Percentiles rank a stretch among this genome's conserved stretches.
phyloP scores from a whole-genome alignment of 495 filamentous ascomycete genomes.

The Aspergillus ostianus region DNA sequence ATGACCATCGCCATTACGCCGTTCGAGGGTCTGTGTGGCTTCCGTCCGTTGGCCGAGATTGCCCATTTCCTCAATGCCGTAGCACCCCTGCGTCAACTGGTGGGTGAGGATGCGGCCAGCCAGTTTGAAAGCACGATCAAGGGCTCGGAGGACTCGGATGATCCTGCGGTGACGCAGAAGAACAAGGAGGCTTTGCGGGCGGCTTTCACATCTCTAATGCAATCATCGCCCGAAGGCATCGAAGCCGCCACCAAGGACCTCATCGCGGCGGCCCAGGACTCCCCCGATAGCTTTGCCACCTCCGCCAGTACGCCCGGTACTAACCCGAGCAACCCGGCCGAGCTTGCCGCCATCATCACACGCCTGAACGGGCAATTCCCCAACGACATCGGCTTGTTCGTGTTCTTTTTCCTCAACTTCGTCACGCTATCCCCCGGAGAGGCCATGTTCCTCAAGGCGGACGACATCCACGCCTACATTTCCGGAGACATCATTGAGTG shows the following conservation, averaged over 20 bases:
- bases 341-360: slow-evolving; percentile 71
- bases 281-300: slow-evolving; percentile 41
- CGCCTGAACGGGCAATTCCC: slow-evolving; percentile 78
- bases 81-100: slow-evolving; percentile 68
- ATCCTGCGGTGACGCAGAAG: slow-evolving; percentile 50
- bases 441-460: slow-evolving; percentile 92
- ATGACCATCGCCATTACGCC: slow-evolving; percentile 97
- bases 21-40: slow-evolving; percentile 95
- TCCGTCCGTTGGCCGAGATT: slow-evolving; percentile 84
- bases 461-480: slow-evolving; percentile 96
- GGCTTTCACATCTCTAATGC: slow-evolving; percentile 78
- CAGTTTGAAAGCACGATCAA: slow-evolving; percentile 68
- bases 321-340: slow-evolving; percentile 40
- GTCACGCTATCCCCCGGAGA: slow-evolving; percentile 80
- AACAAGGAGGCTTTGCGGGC: slow-evolving; percentile 81
- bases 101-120: slow-evolving; percentile 65
- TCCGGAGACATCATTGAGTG: slow-evolving; percentile 97
- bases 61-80: slow-evolving; percentile 78
- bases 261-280: slow-evolving; percentile 63
- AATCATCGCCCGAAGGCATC: slow-evolving; percentile 63
- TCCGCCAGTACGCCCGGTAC: slow-evolving; percentile 33
- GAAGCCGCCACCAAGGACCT: slow-evolving; percentile 63
- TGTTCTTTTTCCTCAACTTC: slow-evolving; percentile 81
- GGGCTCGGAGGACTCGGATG: slow-evolving; percentile 60
- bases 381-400: slow-evolving; percentile 72